These are phyloP conservation scores for Nothophytophthora sp. DNA, from an alignment of 352 stramenopile species.

Conservation along the genomic window DNA sequence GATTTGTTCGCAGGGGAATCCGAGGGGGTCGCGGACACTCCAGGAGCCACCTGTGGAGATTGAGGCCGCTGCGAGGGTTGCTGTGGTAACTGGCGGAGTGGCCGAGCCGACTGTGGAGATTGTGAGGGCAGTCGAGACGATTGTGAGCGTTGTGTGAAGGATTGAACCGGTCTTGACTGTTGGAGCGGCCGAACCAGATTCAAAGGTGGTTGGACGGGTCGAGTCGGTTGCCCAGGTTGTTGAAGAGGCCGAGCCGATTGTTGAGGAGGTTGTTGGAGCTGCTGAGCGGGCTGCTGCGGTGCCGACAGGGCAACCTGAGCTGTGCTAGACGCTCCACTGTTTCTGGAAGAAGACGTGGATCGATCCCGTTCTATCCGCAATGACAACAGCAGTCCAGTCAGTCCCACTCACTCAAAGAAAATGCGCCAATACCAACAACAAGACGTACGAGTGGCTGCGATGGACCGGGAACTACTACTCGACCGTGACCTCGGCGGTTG, in stretches of 20 bases:
- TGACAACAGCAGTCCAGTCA: constrained; percentile 8
- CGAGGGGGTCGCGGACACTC: background rate
- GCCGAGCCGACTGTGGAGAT: background rate
- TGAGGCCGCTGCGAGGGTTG: constrained; percentile 1
- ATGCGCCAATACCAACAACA: background rate
- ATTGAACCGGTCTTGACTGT: no score
- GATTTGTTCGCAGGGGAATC: constrained; percentile 8
- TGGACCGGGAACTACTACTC: constrained; percentile 14
- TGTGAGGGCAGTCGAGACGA: no score
- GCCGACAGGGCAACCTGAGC: constrained; percentile 29
- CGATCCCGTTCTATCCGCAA: constrained; percentile 16
- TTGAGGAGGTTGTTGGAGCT: no score
- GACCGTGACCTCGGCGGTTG: constrained; percentile 11
- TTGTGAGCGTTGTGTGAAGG: no score
- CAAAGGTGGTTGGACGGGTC: no score
- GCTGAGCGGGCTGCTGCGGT: no score
- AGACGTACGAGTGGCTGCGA: constrained; percentile 26
- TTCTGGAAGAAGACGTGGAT: constrained; percentile 7
- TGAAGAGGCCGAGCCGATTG: no score
- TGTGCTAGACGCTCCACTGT: background rate
- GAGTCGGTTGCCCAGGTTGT: no score
- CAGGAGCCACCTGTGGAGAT: background rate
- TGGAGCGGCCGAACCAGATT: no score
- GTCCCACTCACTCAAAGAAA: background rate
- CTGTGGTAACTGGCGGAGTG: background rate